phyloP scores from a whole-genome alignment of 495 filamentous ascomycete species.

The Neurospora tetraspora region DNA sequence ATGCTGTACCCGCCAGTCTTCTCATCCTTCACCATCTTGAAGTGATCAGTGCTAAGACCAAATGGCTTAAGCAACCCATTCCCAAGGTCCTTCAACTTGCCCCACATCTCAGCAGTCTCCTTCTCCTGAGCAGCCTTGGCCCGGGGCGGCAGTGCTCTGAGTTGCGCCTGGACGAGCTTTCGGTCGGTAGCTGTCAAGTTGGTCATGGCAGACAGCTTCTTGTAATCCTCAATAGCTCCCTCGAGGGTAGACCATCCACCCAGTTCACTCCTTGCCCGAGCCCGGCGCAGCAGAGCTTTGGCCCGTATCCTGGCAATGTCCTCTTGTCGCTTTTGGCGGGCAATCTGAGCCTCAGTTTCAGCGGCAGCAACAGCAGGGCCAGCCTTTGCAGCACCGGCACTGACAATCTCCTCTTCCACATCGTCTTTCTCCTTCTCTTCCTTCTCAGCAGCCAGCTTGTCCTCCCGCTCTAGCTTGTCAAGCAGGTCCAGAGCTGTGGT shows the following conservation, averaged over 20 bases:
- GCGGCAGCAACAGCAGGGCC: slow-evolving; percentile 27
- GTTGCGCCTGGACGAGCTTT: slow-evolving; percentile 53
- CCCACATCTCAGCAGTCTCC: slow-evolving; percentile 94
- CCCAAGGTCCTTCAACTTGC: slow-evolving; percentile 85
- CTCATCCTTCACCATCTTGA: slow-evolving; percentile 85
- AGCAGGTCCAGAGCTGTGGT: slow-evolving; percentile 63
- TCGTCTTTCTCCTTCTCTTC: slow-evolving; percentile 47
- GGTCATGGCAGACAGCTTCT: slow-evolving; percentile 41
- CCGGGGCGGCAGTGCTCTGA: slow-evolving; percentile 51
- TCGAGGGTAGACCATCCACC: slow-evolving; percentile 74
- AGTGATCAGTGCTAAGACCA: slow-evolving; percentile 84
- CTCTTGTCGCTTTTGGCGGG: slow-evolving; percentile 29
- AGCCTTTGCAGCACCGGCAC: slow-evolving; percentile 40
- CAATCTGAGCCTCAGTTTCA: slow-evolving; percentile 24
- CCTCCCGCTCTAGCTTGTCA: slow-evolving; percentile 41
- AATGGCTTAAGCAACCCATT: slow-evolving; percentile 90
- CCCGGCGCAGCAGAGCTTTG: slow-evolving; percentile 81
- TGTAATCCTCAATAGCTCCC: slow-evolving; percentile 71
- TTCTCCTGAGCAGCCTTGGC: slow-evolving; percentile 68
- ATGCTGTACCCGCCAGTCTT: slow-evolving; percentile 86
- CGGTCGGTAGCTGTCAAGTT: slow-evolving; percentile 54
- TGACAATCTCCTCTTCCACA: slow-evolving; percentile 47
- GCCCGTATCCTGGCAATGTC: slow-evolving; percentile 69
- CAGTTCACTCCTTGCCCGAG: slow-evolving; percentile 58
- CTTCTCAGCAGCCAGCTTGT: slow-evolving; percentile 35